Percentiles rank a stretch among this genome's conserved stretches.
Conservation (phyloP, 2,329 filamentous ascomycete species). For the Penicillium hordei region DNA sequence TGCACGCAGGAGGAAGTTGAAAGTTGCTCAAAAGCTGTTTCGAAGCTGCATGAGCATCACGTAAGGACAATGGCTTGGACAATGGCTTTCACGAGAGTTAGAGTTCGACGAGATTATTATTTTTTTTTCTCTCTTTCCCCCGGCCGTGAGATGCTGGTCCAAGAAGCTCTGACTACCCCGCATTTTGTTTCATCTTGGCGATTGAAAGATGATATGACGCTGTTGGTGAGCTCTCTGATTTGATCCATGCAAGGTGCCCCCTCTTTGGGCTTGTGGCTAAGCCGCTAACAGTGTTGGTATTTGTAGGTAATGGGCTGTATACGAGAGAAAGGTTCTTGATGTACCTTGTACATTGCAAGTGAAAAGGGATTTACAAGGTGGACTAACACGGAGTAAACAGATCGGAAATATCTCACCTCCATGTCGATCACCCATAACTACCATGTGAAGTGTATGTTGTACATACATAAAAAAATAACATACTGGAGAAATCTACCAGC, state of each 20-base stretch:
- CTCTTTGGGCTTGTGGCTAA: not conserved
- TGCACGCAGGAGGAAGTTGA: no score
- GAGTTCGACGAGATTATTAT: not conserved
- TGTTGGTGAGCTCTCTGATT: slow-evolving; percentile 1
- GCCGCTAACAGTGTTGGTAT: not conserved
- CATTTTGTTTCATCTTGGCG: slow-evolving; percentile 1
- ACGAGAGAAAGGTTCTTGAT: not conserved
- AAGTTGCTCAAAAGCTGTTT: not conserved
- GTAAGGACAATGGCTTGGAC: slow-evolving; percentile 1
- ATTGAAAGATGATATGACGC: not conserved
- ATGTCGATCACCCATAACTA: not conserved
- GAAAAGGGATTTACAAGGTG: not conserved
- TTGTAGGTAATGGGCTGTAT: not conserved
- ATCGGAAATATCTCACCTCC: not conserved
- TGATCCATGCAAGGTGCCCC: not conserved
- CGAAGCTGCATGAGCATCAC: not conserved
- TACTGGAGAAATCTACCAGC: not conserved
- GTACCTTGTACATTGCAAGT: not conserved
- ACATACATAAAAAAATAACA: not conserved
- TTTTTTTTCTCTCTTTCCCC: not conserved
- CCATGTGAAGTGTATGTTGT: not conserved
- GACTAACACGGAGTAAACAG: not conserved
- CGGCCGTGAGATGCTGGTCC: not conserved
- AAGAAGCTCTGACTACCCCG: slow-evolving; percentile 6
- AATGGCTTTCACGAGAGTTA: not conserved